Evolutionary conservation across 352 stramenopile genomes (phyloP).

Genomic region (Globisporangium okanoganense): DNA sequence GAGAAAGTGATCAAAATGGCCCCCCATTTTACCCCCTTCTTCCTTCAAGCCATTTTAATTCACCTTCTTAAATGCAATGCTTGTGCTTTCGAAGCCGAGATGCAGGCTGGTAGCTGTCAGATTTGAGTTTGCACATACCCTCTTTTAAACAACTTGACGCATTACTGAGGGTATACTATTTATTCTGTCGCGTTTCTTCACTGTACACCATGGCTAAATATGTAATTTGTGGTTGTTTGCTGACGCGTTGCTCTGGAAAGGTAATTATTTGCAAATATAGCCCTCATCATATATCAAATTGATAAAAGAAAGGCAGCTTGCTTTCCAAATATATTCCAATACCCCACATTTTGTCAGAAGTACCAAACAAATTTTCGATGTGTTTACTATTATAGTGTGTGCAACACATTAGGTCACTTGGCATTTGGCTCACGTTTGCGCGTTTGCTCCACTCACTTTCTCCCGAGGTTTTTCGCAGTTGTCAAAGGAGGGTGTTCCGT

Average conservation of each 20-base stretch:
- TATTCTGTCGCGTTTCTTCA: too few relatives aligned
- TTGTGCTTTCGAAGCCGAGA: too few relatives aligned
- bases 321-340: not conserved
- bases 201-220: too few relatives aligned
- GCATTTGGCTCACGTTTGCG: not conserved
- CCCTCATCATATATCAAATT: too few relatives aligned
- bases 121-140: too few relatives aligned
- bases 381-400: not conserved
- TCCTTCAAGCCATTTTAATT: not conserved
- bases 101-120: too few relatives aligned
- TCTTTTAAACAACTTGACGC: too few relatives aligned
- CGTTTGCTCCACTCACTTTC: not conserved
- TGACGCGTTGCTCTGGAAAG: too few relatives aligned
- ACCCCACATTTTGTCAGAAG: not conserved
- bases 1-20: not conserved
- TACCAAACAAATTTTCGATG: not conserved
- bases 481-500: constrained; percentile 6
- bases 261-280: too few relatives aligned
- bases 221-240: too few relatives aligned
- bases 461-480: constrained; percentile 14
- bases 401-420: not conserved
- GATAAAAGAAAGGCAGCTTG: too few relatives aligned
- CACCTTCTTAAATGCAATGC: not conserved
- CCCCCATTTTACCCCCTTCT: not conserved
- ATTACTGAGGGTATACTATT: too few relatives aligned